These are phyloP conservation scores for Helminthosporium solani DNA, from an alignment of 2,329 filamentous ascomycete species.

Conservation along the genomic window DNA sequence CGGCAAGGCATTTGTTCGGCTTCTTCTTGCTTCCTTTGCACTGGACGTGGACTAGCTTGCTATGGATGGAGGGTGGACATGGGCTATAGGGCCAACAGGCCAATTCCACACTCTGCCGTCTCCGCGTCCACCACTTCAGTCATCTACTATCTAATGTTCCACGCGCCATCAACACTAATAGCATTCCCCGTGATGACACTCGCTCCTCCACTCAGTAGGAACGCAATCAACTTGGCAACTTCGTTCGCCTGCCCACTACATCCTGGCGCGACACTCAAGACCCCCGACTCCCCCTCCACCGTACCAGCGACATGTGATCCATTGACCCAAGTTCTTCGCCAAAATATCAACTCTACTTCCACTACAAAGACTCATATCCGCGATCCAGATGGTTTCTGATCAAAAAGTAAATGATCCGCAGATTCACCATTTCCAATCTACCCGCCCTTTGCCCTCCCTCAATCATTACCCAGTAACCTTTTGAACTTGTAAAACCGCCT, in stretches of 20 bases:
- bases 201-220: slow-evolving; percentile 47
- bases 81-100: too few species aligned
- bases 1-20: background rate
- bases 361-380: slow-evolving; percentile 8
- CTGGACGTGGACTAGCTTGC: too few species aligned
- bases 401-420: slow-evolving; percentile 8
- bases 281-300: slow-evolving; percentile 2
- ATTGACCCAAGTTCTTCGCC: slow-evolving; percentile 11
- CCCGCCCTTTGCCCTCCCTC: slow-evolving; percentile 5
- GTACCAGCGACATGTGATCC: slow-evolving; percentile 4
- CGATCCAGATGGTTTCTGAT: slow-evolving; percentile 7
- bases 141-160: slow-evolving; percentile 19
- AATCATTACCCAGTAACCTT: slow-evolving; percentile 1
- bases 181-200: slow-evolving; percentile 48
- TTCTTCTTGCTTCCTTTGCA: too few species aligned
- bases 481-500: too few species aligned
- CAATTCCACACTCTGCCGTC: background rate
- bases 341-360: slow-evolving; percentile 9
- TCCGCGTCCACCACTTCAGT: background rate
- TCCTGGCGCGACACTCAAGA: slow-evolving; percentile 12
- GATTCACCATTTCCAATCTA: slow-evolving; percentile 15
- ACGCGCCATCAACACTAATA: slow-evolving; percentile 49
- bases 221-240: slow-evolving; percentile 46
- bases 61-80: too few species aligned
- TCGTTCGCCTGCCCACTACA: slow-evolving; percentile 29